phyloP scores from a whole-genome alignment of 2,329 filamentous ascomycete genomes.

The Neurospora sp. region DNA sequence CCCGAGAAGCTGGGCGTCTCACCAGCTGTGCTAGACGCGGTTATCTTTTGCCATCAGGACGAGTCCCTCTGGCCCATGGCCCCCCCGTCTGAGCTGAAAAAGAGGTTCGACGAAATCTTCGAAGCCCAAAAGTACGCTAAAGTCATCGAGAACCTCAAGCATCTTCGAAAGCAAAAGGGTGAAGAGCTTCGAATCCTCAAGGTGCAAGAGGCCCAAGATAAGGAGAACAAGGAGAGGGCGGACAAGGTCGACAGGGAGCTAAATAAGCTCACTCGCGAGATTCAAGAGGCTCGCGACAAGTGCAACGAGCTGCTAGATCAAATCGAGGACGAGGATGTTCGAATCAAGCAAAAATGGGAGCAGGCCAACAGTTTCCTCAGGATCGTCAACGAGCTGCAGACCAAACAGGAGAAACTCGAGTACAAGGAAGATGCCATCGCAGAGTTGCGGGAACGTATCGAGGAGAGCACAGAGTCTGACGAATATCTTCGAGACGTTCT shows the following conservation, averaged over 20 bases:
- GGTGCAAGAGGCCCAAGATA: slow-evolving; percentile 65
- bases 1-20: slow-evolving; percentile 83
- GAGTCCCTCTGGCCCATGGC: slow-evolving; percentile 96
- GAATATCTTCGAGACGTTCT: slow-evolving; percentile 61
- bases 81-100: slow-evolving; percentile 76
- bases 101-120: slow-evolving; percentile 95
- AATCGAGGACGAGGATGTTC: slow-evolving; percentile 41
- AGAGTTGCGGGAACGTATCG: slow-evolving; percentile 61
- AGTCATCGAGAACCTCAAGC: slow-evolving; percentile 89
- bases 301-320: slow-evolving; percentile 48
- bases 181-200: slow-evolving; percentile 64
- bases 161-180: slow-evolving; percentile 72
- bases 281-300: slow-evolving; percentile 49
- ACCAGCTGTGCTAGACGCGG: slow-evolving; percentile 78
- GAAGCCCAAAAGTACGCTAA: slow-evolving; percentile 96
- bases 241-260: slow-evolving; percentile 58
- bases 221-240: slow-evolving; percentile 75
- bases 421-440: slow-evolving; percentile 61
- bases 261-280: slow-evolving; percentile 51
- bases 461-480: slow-evolving; percentile 71
- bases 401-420: slow-evolving; percentile 64
- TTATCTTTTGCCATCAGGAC: slow-evolving; percentile 98
- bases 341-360: slow-evolving; percentile 55
- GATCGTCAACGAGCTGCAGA: slow-evolving; percentile 64
- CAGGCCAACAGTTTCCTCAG: slow-evolving; percentile 64